Evolutionary conservation across 1,139 yeast species (phyloP).

Genomic region (Zygoascus sp.): DNA sequence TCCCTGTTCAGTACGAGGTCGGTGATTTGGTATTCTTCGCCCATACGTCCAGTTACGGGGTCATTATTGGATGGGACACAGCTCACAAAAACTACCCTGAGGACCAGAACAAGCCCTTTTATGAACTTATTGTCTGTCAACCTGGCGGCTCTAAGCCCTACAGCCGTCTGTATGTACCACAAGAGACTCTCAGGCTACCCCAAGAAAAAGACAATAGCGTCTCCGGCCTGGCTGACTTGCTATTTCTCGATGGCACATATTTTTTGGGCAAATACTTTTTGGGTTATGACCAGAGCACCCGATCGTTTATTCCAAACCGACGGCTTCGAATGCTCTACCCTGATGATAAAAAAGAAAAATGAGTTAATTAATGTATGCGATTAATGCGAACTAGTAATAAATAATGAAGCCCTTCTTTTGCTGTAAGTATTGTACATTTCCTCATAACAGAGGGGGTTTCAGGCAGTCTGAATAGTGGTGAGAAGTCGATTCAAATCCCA

Average conservation of each 20-base stretch:
- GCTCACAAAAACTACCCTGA: constrained; percentile 7
- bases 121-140: constrained; percentile 3
- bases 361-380: not conserved
- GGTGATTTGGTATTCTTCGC: constrained; percentile 4
- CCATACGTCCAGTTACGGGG: constrained; percentile 1
- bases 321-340: constrained; percentile 4
- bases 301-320: not conserved
- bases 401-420: too few relatives aligned
- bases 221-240: not conserved
- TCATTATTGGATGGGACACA: constrained; percentile 9
- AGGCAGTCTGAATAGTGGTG: not conserved
- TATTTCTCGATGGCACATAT: not conserved
- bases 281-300: not conserved
- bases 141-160: constrained; percentile 4
- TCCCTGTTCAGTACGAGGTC: not conserved
- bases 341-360: constrained; percentile 3
- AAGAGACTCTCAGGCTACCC: not conserved
- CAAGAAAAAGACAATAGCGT: not conserved
- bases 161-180: constrained; percentile 6
- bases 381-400: not conserved
- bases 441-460: too few relatives aligned
- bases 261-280: constrained; percentile 7
- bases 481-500: constrained; percentile 1
- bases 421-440: too few relatives aligned
- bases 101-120: not conserved